Evolutionary conservation across 306 rosid species (phyloP).

Genomic region (Prunus mongolica): DNA sequence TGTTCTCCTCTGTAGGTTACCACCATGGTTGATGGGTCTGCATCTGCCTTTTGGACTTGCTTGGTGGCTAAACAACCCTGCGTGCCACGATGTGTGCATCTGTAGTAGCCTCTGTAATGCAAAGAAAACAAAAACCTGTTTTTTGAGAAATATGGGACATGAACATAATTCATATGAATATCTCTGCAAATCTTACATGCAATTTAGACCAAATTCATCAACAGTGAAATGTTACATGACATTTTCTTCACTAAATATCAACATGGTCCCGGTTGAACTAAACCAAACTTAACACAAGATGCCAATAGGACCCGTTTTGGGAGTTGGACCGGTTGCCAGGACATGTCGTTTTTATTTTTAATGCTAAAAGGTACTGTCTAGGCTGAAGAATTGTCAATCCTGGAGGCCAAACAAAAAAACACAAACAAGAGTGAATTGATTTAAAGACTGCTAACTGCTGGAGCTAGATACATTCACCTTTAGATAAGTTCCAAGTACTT

Average conservation of each 20-base stretch:
- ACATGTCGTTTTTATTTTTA: background rate
- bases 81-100: conserved; percentile 64
- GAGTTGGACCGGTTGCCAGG: background rate
- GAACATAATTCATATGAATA: no score
- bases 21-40: conserved; percentile 39
- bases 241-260: background rate
- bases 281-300: background rate
- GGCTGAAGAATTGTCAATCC: background rate
- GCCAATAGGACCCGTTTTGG: background rate
- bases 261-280: background rate
- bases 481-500: conserved; percentile 3
- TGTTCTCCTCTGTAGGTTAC: conserved; percentile 63
- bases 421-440: background rate
- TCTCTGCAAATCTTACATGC: background rate
- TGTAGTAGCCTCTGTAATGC: conserved; percentile 66
- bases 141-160: conserved; percentile 10
- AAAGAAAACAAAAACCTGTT: conserved; percentile 6
- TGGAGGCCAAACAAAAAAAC: background rate
- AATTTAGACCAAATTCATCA: background rate
- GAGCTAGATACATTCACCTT: no score
- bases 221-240: background rate
- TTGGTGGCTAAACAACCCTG: conserved; percentile 86
- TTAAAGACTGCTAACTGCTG: background rate
- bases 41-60: conserved; percentile 75
- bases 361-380: background rate